Conservation (phyloP, 768 basidiomycete genomes). For the Cyathus striatus region DNA sequence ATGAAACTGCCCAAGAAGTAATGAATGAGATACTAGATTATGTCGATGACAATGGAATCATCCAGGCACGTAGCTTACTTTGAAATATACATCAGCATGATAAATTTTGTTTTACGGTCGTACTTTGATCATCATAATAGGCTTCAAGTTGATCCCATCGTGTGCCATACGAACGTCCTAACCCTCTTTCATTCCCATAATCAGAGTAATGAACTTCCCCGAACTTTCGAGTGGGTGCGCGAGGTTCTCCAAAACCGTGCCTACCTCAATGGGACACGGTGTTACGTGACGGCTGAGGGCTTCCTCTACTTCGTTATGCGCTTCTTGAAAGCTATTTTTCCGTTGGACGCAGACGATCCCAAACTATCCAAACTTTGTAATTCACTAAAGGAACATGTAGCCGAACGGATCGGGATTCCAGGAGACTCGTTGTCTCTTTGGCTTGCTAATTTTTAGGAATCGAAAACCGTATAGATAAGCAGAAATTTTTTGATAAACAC, state of each 20-base stretch:
- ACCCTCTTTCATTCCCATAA: slow-evolving; percentile 45
- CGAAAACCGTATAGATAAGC: slow-evolving; percentile 36
- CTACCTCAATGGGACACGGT: slow-evolving; percentile 49
- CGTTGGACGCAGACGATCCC: slow-evolving; percentile 24
- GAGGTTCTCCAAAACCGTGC: slow-evolving; percentile 48
- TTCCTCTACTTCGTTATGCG: slow-evolving; percentile 49
- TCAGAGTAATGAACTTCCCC: slow-evolving; percentile 37
- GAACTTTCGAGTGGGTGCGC: slow-evolving; percentile 43
- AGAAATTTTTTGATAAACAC: slow-evolving; percentile 39
- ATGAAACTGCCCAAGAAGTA: too few species aligned
- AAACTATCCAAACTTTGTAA: slow-evolving; percentile 33
- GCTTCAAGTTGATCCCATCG: slow-evolving; percentile 50
- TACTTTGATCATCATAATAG: slow-evolving; percentile 48
- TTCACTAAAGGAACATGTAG: slow-evolving; percentile 38
- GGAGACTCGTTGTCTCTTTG: slow-evolving; percentile 49
- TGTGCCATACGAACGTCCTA: slow-evolving; percentile 45
- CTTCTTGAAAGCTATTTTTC: slow-evolving; percentile 31
- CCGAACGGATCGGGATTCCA: slow-evolving; percentile 42
- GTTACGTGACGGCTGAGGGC: slow-evolving; percentile 46
- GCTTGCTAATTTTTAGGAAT: slow-evolving; percentile 36
- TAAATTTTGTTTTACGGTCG: slow-evolving; percentile 24
- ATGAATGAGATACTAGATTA: slow-evolving; percentile 57
- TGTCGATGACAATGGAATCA: slow-evolving; percentile 43
- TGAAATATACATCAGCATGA: too few species aligned
- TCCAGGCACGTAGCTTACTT: slow-evolving; percentile 25